phyloP scores from a whole-genome alignment of 176 grass and related monocot species.

The Thalia dealbata region DNA sequence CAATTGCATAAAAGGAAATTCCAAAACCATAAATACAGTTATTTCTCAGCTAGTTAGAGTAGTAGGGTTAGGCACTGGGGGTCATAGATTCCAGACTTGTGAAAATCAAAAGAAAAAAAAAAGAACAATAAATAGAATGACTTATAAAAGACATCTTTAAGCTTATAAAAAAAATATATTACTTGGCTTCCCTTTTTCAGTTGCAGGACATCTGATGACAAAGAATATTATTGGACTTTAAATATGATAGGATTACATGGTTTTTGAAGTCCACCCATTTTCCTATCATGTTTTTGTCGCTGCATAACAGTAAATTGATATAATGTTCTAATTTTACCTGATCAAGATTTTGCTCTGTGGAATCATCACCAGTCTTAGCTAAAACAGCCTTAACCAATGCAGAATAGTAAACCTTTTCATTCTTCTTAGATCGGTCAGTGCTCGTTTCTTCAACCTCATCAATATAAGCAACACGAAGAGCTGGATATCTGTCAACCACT shows the following conservation, averaged over 20 bases:
- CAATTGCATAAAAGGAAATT: neutral
- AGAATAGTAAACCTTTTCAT: slow-evolving; percentile 94
- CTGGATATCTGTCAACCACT: slow-evolving; percentile 47
- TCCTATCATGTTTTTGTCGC: neutral
- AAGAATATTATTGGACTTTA: no score
- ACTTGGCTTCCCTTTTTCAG: no score
- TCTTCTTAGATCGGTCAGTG: slow-evolving; percentile 53
- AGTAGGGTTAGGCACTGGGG: no score
- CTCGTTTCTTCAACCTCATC: slow-evolving; percentile 83
- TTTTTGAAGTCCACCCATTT: neutral
- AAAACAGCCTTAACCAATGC: slow-evolving; percentile 85
- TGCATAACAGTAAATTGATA: neutral
- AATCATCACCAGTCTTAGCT: slow-evolving; percentile 54
- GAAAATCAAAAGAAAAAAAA: no score
- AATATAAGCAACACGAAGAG: slow-evolving; percentile 93
- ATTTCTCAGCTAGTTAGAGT: no score
- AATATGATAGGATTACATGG: no score
- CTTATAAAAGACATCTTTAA: no score
- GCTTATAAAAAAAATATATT: no score
- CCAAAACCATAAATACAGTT: neutral
- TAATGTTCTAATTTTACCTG: slow-evolving; percentile 32
- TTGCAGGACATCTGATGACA: no score
- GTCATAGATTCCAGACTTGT: no score
- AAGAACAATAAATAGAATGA: no score
- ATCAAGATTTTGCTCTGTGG: slow-evolving; percentile 56